Conservation (phyloP, 2,329 filamentous ascomycete genomes). For the Xylariomycetidae sp. region DNA sequence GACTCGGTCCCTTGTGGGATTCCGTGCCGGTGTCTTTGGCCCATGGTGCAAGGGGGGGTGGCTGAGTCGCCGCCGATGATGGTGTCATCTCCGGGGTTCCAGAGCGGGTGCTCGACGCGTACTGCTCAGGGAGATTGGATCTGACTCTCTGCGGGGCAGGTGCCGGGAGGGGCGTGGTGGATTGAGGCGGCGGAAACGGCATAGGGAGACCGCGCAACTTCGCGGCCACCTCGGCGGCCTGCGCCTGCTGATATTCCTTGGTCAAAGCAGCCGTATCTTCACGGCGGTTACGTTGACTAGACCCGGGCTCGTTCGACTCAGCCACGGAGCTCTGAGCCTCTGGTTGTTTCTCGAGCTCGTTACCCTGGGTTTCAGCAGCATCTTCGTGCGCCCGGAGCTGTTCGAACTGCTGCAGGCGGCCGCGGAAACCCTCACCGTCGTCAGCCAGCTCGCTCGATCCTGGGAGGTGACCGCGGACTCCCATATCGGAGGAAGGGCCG, state of each 20-base stretch:
- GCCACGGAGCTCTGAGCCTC: constrained; percentile 4
- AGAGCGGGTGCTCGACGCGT: constrained; percentile 60
- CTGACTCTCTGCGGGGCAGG: constrained; percentile 81
- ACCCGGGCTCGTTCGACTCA: neutral
- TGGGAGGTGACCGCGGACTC: constrained; percentile 44
- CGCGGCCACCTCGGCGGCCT: constrained; percentile 39
- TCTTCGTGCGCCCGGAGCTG: constrained; percentile 71
- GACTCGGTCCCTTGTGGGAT: constrained; percentile 75
- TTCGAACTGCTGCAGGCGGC: constrained; percentile 80
- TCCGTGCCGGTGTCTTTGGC: constrained; percentile 75
- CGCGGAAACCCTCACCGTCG: constrained; percentile 57
- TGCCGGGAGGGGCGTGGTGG: constrained; percentile 77
- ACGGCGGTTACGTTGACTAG: constrained; percentile 6
- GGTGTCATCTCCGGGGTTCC: constrained; percentile 63
- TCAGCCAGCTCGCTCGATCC: constrained; percentile 44
- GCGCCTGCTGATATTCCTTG: constrained; percentile 63
- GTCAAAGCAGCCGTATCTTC: constrained; percentile 21
- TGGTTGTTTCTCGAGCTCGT: constrained; percentile 28
- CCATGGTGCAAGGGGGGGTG: constrained; percentile 85
- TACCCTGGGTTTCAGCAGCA: constrained; percentile 40
- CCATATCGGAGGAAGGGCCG: constrained; percentile 31
- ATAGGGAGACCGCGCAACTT: constrained; percentile 69
- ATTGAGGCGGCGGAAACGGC: constrained; percentile 67
- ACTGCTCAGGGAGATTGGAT: constrained; percentile 77
- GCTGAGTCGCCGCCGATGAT: constrained; percentile 35